Evolutionary conservation across 2,329 filamentous ascomycete genomes (phyloP).

Genomic region (Penicillium janthinellum): DNA sequence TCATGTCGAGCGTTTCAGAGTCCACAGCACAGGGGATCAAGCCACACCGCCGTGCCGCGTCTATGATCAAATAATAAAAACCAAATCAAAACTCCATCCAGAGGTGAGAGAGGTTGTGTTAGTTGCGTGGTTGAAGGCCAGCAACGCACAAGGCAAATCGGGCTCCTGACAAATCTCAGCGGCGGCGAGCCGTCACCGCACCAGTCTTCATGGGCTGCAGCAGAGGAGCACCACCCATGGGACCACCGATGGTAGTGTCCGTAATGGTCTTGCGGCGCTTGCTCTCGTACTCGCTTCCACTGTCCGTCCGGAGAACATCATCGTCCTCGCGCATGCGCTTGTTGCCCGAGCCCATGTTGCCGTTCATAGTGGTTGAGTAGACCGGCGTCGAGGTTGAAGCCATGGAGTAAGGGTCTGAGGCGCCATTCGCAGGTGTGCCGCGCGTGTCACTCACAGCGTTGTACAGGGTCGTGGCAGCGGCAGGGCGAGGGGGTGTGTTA

Average conservation of each 20-base stretch:
- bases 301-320: constrained; percentile 64
- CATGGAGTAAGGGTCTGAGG: constrained; percentile 70
- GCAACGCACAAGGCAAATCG: background rate
- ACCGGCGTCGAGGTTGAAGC: constrained; percentile 62
- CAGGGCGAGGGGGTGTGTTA: constrained; percentile 72
- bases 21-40: constrained; percentile 5
- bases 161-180: constrained; percentile 26
- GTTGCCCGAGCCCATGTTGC: constrained; percentile 53
- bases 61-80: constrained; percentile 21
- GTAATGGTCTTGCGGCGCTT: constrained; percentile 81
- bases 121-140: background rate
- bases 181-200: constrained; percentile 43
- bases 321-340: constrained; percentile 69
- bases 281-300: constrained; percentile 61
- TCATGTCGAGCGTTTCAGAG: constrained; percentile 10
- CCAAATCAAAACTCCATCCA: constrained; percentile 21
- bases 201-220: constrained; percentile 50
- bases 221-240: constrained; percentile 43
- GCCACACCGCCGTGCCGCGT: constrained; percentile 15
- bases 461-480: constrained; percentile 78
- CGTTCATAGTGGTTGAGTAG: constrained; percentile 65
- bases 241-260: constrained; percentile 56
- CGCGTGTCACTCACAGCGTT: constrained; percentile 85
- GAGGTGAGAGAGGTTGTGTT: background rate
- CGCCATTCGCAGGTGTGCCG: constrained; percentile 63